Conservation (phyloP, 2,329 filamentous ascomycete species). For the Diaporthe amygdali region DNA sequence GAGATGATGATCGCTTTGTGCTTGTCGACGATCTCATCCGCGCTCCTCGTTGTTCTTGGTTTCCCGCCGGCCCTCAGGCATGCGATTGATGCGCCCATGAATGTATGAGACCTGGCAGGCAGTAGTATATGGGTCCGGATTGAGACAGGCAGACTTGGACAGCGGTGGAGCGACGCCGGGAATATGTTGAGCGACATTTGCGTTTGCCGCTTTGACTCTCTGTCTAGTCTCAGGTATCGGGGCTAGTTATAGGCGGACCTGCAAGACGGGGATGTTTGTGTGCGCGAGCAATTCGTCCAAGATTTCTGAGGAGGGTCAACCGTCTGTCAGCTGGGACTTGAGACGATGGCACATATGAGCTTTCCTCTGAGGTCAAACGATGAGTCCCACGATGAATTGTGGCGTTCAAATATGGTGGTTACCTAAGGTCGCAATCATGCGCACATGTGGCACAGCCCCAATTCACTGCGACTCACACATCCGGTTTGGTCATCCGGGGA, state of each 20-base stretch:
- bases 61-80: background rate
- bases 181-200: background rate
- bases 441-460: background rate
- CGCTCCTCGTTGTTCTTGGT: background rate
- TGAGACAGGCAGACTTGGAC: background rate
- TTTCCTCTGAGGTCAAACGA: background rate
- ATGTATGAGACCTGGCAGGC: background rate
- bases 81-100: background rate
- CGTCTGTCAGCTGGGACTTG: background rate
- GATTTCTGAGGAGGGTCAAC: background rate
- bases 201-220: background rate
- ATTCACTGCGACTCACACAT: background rate
- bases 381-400: background rate
- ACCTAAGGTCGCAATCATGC: background rate
- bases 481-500: background rate
- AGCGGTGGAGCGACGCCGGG: background rate
- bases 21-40: background rate
- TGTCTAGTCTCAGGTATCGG: background rate
- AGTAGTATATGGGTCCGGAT: background rate
- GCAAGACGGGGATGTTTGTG: background rate
- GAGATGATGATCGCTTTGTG: slow-evolving; percentile 13
- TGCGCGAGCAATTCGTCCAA: background rate
- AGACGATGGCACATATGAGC: background rate
- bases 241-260: background rate
- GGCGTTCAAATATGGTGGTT: background rate